These are phyloP conservation scores for Silene vulgaris DNA, from an alignment of 179 eudicot species.

Conservation along the genomic window DNA sequence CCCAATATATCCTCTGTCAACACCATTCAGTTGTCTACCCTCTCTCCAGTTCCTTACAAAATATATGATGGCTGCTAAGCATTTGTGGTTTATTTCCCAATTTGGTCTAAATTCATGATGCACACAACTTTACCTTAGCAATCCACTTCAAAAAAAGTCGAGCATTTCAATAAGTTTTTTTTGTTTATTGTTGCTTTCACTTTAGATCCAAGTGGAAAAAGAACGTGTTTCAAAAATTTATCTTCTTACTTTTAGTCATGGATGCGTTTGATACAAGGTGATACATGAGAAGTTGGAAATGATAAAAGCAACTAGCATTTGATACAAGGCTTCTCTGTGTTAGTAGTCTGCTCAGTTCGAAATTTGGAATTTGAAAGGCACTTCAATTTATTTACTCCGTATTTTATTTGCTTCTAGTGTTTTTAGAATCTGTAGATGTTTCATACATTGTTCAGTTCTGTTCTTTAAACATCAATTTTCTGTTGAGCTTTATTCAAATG, in stretches of 20 bases:
- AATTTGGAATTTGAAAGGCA: not conserved
- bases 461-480: not conserved
- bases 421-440: not conserved
- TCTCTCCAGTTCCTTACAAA: too few species aligned
- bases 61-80: too few species aligned
- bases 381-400: not conserved
- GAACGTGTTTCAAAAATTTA: not conserved
- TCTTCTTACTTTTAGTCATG: not conserved
- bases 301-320: not conserved
- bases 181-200: not conserved
- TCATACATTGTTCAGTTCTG: not conserved
- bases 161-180: not conserved
- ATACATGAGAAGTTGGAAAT: constrained; percentile 3
- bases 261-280: too few species aligned
- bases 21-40: too few species aligned
- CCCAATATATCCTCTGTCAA: too few species aligned
- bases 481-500: not conserved
- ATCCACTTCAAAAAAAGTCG: not conserved
- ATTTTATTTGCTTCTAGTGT: not conserved
- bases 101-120: too few species aligned
- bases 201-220: not conserved
- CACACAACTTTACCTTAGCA: too few species aligned
- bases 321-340: not conserved
- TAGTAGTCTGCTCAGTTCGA: not conserved
- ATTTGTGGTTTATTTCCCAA: too few species aligned